phyloP scores from a whole-genome alignment of 306 rosid species.

The Astragalus glycyphyllos region DNA sequence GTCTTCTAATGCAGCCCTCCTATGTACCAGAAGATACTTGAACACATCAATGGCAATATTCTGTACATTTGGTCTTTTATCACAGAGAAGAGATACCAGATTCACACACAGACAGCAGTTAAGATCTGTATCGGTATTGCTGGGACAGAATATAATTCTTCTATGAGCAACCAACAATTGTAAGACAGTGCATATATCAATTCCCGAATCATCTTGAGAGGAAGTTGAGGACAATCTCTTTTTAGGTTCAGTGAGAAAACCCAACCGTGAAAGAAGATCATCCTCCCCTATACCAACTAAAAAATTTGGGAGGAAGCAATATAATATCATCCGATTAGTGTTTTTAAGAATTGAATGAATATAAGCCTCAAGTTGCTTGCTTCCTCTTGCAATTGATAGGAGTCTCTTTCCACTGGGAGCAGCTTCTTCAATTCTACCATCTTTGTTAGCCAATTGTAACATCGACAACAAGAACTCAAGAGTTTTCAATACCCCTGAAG shows the following conservation, averaged over 20 bases:
- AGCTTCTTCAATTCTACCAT: conserved; percentile 97
- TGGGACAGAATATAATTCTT: conserved; percentile 92
- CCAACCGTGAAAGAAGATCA: conserved; percentile 70
- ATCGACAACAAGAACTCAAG: conserved; percentile 95
- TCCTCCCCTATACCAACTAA: conserved; percentile 84
- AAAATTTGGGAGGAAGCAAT: conserved; percentile 93
- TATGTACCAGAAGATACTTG: conserved; percentile 94
- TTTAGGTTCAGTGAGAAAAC: conserved; percentile 74
- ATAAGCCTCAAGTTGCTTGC: conserved; percentile 95
- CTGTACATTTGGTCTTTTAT: conserved; percentile 77
- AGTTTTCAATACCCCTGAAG: conserved; percentile 81
- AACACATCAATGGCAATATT: conserved; percentile 85
- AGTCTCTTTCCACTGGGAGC: conserved; percentile 88
- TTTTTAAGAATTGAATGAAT: conserved; percentile 91
- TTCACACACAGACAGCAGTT: conserved; percentile 95
- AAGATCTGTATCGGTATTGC: conserved; percentile 89
- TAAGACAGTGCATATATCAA: conserved; percentile 81
- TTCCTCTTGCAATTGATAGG: conserved; percentile 89
- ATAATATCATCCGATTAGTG: conserved; percentile 86
- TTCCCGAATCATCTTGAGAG: conserved; percentile 70
- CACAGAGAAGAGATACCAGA: conserved; percentile 81
- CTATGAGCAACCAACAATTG: conserved; percentile 89
- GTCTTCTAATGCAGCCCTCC: conserved; percentile 88
- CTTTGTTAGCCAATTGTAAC: conserved; percentile 97
- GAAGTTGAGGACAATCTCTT: conserved; percentile 56